These are phyloP conservation scores for Agaricus blazei DNA, from an alignment of 768 basidiomycete species.

Conservation along the genomic window DNA sequence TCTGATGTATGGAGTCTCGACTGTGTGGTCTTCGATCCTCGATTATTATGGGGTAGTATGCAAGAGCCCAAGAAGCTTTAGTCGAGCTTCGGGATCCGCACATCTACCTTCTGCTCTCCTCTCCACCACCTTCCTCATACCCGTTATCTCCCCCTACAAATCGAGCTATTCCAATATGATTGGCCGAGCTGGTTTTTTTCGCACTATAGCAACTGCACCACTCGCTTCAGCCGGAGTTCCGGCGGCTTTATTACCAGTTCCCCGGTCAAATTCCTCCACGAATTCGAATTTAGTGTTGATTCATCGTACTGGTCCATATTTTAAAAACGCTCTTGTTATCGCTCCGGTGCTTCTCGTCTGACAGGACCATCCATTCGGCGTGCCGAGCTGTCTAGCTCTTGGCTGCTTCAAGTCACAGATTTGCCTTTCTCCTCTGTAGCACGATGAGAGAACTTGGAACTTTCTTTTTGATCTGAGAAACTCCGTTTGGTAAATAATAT, in stretches of 20 bases:
- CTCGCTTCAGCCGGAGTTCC: conserved; percentile 1
- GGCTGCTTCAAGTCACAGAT: too few relatives aligned
- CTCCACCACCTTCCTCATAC: conserved; percentile 3
- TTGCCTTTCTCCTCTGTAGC: too few relatives aligned
- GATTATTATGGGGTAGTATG: not conserved
- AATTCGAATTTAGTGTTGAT: not conserved
- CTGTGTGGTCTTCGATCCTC: not conserved
- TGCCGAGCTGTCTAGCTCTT: too few relatives aligned
- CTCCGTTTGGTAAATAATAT: too few relatives aligned
- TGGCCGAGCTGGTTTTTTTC: not conserved
- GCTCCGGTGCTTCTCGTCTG: conserved; percentile 12
- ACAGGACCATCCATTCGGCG: conserved; percentile 8
- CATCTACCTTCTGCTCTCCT: not conserved
- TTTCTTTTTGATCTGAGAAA: too few relatives aligned
- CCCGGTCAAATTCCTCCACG: not conserved
- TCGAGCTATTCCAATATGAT: not conserved
- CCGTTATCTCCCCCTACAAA: not conserved
- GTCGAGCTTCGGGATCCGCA: not conserved
- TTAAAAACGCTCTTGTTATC: conserved; percentile 9
- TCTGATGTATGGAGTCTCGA: not conserved
- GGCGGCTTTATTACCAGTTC: not conserved
- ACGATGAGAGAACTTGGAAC: too few relatives aligned
- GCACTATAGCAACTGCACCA: not conserved
- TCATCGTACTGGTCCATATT: conserved; percentile 14
- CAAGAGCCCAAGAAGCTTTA: not conserved